Conservation (phyloP, 2,329 filamentous ascomycete genomes). For the Immersiporthe knoxdaviesiana region DNA sequence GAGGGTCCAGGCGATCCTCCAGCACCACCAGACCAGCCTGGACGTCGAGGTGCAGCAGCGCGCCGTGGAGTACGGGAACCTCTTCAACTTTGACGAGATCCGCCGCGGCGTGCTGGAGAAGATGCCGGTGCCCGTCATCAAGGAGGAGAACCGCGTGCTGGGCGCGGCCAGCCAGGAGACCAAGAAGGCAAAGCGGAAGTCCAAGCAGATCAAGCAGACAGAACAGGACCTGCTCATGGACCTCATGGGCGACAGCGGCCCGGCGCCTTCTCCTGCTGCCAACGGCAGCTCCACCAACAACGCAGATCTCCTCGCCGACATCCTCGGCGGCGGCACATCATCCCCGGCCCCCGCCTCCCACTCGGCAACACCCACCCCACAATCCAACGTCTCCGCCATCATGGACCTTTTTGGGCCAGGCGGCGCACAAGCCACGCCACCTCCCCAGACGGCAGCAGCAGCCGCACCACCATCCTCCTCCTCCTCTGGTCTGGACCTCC, state of each 20-base stretch:
- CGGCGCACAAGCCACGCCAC: conserved; percentile 41
- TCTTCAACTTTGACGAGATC: conserved; percentile 90
- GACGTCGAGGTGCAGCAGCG: conserved; percentile 96
- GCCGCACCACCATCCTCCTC: conserved; percentile 52
- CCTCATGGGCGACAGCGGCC: conserved; percentile 79
- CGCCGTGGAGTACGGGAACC: conserved; percentile 90
- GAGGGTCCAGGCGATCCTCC: conserved; percentile 77
- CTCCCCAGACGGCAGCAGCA: conserved; percentile 48
- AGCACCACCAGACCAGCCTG: conserved; percentile 79
- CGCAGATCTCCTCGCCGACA: conserved; percentile 87
- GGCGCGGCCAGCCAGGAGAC: conserved; percentile 73
- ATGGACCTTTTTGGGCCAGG: conserved; percentile 81
- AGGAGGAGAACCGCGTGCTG: conserved; percentile 89
- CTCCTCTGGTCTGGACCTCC: conserved; percentile 52
- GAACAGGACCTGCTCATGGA: conserved; percentile 92
- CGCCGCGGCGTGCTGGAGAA: conserved; percentile 90
- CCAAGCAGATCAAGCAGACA: conserved; percentile 78
- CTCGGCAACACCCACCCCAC: conserved; percentile 55
- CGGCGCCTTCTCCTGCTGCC: conserved; percentile 60
- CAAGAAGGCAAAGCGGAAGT: conserved; percentile 72
- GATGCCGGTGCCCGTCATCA: conserved; percentile 97
- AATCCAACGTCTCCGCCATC: conserved; percentile 70
- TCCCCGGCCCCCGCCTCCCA: conserved; percentile 48
- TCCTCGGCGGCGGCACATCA: conserved; percentile 78
- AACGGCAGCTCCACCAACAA: conserved; percentile 67